Conservation (phyloP, 2,329 filamentous ascomycete genomes). For the Ophiostoma populinum region DNA sequence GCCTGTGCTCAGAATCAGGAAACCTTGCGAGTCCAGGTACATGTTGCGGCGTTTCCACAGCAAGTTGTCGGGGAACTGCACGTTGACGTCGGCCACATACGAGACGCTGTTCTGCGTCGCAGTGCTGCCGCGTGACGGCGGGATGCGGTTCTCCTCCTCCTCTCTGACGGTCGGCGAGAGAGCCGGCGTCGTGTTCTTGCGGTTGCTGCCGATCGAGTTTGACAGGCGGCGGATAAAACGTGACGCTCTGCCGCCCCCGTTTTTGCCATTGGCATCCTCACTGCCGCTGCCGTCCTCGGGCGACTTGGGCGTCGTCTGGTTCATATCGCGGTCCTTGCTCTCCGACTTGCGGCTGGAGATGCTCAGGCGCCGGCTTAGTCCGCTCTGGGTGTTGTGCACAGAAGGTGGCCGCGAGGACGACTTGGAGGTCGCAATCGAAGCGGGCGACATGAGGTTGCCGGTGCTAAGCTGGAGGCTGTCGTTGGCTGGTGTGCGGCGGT, state of each 20-base stretch:
- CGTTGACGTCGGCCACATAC: constrained; percentile 78
- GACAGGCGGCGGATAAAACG: constrained; percentile 43
- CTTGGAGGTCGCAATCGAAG: constrained; percentile 16
- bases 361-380: constrained; percentile 42
- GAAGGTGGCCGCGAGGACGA: constrained; percentile 32
- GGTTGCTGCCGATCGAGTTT: constrained; percentile 29
- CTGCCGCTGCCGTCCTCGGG: constrained; percentile 30
- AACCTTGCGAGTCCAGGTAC: constrained; percentile 68
- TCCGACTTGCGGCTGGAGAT: constrained; percentile 42
- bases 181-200: constrained; percentile 27
- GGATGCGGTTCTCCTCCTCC: constrained; percentile 21
- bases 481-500: constrained; percentile 31
- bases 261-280: constrained; percentile 23
- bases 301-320: constrained; percentile 15
- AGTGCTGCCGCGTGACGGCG: constrained; percentile 5
- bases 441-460: constrained; percentile 12
- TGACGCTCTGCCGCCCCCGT: constrained; percentile 24
- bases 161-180: constrained; percentile 35
- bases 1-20: constrained; percentile 60
- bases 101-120: constrained; percentile 33
- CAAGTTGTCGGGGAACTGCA: constrained; percentile 90
- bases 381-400: constrained; percentile 30
- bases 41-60: constrained; percentile 91
- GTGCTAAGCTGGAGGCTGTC: constrained; percentile 19
- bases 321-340: constrained; percentile 24